Evolutionary conservation across 129 eudicot species (phyloP), one percentile per base, ranked within the genome.

Genomic region (Arctium minus): DNA sequence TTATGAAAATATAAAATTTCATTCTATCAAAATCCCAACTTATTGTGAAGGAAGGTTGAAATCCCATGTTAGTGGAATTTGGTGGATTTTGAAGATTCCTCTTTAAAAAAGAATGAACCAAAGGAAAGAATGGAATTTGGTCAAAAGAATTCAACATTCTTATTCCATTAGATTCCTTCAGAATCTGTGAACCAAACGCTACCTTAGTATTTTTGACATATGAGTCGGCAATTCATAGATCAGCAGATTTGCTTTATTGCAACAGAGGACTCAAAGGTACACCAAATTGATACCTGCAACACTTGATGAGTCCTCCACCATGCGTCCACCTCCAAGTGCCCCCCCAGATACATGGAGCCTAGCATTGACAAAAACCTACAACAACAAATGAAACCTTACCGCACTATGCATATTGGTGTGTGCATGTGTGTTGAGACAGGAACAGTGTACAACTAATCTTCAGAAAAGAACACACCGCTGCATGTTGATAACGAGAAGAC

Each of bases 271-370:
- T 74, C 68, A 78, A 68, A 79, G 73, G 46, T 27, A 30, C 71
- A 64, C 67, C 80, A 68, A 70, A 60, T 50, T 69, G 31, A 31
- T 87, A 91, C 95, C 97, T 80, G 97, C 97, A 37, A 92, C 89
- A 89, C 97, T 92, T 37, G 97, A 92, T 75, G 95, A 92, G 88
- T 92, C 97, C 86, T 92, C 97, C 73, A 92, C 97, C 97, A 92
- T 92, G 80, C 97, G 91, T 72, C 97, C 97, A 84, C 97, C 97
- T 67, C 97, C 97, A 91, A 96, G 99, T 44, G 99, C 99, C 73
- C 99, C 99, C 33, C 99, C 99, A 84, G 99, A 96, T 50, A 96
- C 99, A 96, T 96, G 99, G 48, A 96, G 95, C 77, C 99, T 89
- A 77, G 99, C 99, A 93, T 96, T 93, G 37, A 96, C 99, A 83